A percentile compares a stretch with the other conserved stretches of the same genome.
phyloP scores from a whole-genome alignment of 139 green algal genomes.

The Tetradesmus lagerheimii region DNA sequence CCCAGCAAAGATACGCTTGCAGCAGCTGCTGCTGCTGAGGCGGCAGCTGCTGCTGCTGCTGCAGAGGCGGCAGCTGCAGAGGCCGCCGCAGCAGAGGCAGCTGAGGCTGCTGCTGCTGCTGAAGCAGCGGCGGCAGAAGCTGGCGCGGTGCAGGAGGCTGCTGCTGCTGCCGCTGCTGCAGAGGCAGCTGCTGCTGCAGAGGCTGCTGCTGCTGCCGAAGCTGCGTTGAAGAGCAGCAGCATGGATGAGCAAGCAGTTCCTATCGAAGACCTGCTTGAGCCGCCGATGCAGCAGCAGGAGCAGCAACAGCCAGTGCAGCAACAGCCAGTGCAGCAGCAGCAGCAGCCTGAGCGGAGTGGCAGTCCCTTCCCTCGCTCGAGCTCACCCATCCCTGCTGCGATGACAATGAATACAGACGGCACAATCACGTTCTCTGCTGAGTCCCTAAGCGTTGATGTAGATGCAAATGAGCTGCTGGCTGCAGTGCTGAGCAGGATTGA shows the following conservation, averaged over 20 bases:
- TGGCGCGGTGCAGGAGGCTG: neutral
- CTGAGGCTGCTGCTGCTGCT: neutral
- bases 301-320: neutral
- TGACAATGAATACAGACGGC: neutral
- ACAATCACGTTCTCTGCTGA: constrained; percentile 37
- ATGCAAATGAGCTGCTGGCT: constrained; percentile 39
- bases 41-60: neutral
- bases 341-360: constrained; percentile 12
- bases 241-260: neutral
- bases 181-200: neutral
- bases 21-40: constrained; percentile 24
- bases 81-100: neutral
- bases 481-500: constrained; percentile 21
- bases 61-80: neutral
- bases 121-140: neutral
- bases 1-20: constrained; percentile 1
- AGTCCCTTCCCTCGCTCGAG: neutral
- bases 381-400: neutral
- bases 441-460: constrained; percentile 27
- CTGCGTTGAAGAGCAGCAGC: neutral
- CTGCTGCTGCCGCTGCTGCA: neutral
- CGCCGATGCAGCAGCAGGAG: neutral
- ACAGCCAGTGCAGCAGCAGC: neutral
- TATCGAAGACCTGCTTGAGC: neutral
- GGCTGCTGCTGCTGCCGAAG: neutral